These are phyloP conservation scores for Citrus sinensis DNA, from an alignment of 345 rosid genomes.

Conservation along the genomic window DVS_A1.0 CM039161.1:4316501-4317000, in stretches of 20 bases:
- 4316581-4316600: slow-evolving; percentile 12
- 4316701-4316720: slow-evolving; percentile 79
- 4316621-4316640: slow-evolving; percentile 2
- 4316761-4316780: not conserved
- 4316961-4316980: not conserved
- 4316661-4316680: slow-evolving; percentile 52
- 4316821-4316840: slow-evolving; percentile 80
- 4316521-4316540: slow-evolving; percentile 69
- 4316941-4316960: not conserved
- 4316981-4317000: not conserved
- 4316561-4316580: slow-evolving; percentile 42
- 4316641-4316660: slow-evolving; percentile 48
- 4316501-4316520: slow-evolving; percentile 50
- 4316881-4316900: slow-evolving; percentile 59
- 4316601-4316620: slow-evolving; percentile 3
- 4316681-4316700: slow-evolving; percentile 90
- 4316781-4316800: not conserved
- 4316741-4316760: slow-evolving; percentile 6
- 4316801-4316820: slow-evolving; percentile 13
- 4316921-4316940: too few relatives aligned
- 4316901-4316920: slow-evolving; percentile 45
- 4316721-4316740: slow-evolving; percentile 31
- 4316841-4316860: slow-evolving; percentile 74
- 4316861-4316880: slow-evolving; percentile 62
- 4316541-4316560: slow-evolving; percentile 50